Evolutionary conservation across 2,329 filamentous ascomycete species (phyloP).

Genomic region (Alternaria atra): DNA sequence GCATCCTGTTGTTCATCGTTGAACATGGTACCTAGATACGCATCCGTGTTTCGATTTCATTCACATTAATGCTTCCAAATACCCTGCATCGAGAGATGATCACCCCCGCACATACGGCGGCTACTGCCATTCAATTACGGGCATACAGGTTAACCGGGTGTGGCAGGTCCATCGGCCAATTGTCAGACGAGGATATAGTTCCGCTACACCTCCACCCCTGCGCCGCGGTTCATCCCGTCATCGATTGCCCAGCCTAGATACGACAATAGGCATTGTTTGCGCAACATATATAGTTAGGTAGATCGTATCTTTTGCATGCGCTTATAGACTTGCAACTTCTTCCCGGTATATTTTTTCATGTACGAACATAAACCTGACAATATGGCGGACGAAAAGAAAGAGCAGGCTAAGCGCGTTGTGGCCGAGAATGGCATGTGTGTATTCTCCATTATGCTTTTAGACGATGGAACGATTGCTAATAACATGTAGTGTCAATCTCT

Average conservation of each 20-base stretch:
- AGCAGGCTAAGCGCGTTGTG: conserved; percentile 25
- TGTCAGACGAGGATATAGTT: not conserved
- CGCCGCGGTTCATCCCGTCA: conserved; percentile 6
- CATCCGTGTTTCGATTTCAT: not conserved
- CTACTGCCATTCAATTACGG: conserved; percentile 1
- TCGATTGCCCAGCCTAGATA: conserved; percentile 7
- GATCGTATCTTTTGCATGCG: not conserved
- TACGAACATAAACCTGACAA: not conserved
- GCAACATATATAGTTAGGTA: not conserved
- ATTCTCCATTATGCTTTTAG: not conserved
- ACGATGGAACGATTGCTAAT: not conserved
- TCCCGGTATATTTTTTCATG: not conserved
- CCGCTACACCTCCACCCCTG: not conserved
- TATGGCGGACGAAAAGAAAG: conserved; percentile 34
- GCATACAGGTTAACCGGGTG: not conserved
- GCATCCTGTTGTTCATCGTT: not conserved
- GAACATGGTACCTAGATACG: not conserved
- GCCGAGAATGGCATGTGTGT: conserved; percentile 30
- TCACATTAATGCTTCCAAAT: not conserved
- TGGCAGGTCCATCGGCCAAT: conserved; percentile 9
- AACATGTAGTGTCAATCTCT: conserved; percentile 25
- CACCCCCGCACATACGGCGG: not conserved
- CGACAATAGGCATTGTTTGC: not conserved
- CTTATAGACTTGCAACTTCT: not conserved
- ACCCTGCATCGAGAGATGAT: not conserved